A percentile compares a stretch with the other conserved stretches of the same genome.
These are phyloP conservation scores for Phyllosticta paracitricarpa DNA, from an alignment of 2,329 filamentous ascomycete species.

Conservation along the genomic window DNA sequence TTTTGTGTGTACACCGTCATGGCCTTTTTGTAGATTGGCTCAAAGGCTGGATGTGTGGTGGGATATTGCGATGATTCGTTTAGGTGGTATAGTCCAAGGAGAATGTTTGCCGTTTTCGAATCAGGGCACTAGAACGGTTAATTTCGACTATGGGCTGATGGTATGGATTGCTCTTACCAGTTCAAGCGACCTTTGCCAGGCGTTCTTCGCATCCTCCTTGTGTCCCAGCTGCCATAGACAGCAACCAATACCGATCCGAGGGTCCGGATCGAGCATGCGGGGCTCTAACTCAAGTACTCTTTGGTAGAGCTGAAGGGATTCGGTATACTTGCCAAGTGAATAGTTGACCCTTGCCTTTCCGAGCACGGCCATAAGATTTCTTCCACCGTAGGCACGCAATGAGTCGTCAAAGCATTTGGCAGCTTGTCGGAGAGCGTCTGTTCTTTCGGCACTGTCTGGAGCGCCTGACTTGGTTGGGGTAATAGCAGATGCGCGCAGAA, in stretches of 20 bases:
- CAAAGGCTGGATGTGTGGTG: constrained; percentile 76
- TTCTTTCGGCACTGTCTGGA: constrained; percentile 58
- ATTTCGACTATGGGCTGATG: neutral
- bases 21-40: constrained; percentile 76
- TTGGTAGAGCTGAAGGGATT: constrained; percentile 78
- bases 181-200: constrained; percentile 82
- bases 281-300: constrained; percentile 79
- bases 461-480: constrained; percentile 58
- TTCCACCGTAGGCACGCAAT: constrained; percentile 69
- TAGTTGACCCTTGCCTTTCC: constrained; percentile 82
- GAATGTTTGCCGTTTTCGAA: constrained; percentile 81
- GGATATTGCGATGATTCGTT: constrained; percentile 75
- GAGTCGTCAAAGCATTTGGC: constrained; percentile 94
- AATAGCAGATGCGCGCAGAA: constrained; percentile 79
- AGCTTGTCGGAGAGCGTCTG: constrained; percentile 73
- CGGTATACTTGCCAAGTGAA: constrained; percentile 74
- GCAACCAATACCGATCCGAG: constrained; percentile 88
- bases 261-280: constrained; percentile 82
- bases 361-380: constrained; percentile 86
- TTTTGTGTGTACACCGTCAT: constrained; percentile 93
- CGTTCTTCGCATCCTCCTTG: constrained; percentile 81
- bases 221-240: constrained; percentile 95
- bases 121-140: constrained; percentile 47
- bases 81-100: constrained; percentile 83
- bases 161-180: constrained; percentile 41